Conservation (phyloP, 305 asterid genomes). For the Fraxinus ornus region DNA sequence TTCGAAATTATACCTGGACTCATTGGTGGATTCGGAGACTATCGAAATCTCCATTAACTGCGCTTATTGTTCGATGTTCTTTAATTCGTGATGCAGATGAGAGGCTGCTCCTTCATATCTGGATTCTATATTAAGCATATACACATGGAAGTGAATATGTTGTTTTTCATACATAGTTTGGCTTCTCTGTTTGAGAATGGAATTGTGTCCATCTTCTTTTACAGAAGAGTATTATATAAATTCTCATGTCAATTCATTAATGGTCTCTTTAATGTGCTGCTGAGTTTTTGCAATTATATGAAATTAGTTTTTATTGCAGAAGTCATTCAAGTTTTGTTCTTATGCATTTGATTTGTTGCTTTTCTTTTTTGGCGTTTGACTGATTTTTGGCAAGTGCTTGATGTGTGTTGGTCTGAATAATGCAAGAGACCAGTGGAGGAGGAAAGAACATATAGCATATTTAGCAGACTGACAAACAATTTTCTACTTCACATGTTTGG, state of each 20-base stretch:
- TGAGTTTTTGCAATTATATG: neutral
- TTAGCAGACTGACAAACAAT: neutral
- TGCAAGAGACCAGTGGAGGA: neutral
- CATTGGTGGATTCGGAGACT: slow-evolving; percentile 15
- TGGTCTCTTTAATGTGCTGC: slow-evolving; percentile 18
- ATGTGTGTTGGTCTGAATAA: neutral
- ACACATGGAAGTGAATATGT: slow-evolving; percentile 21
- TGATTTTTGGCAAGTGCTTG: neutral
- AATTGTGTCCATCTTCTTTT: slow-evolving; percentile 32
- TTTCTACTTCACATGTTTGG: neutral
- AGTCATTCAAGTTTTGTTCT: slow-evolving; percentile 21
- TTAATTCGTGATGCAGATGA: slow-evolving; percentile 51
- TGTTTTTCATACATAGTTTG: slow-evolving; percentile 38
- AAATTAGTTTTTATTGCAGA: neutral
- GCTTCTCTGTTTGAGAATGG: slow-evolving; percentile 55
- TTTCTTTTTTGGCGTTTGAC: neutral
- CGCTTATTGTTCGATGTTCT: slow-evolving; percentile 33
- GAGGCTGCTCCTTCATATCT: slow-evolving; percentile 10
- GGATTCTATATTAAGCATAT: neutral
- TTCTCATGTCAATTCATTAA: slow-evolving; percentile 16
- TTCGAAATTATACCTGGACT: neutral
- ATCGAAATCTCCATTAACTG: slow-evolving; percentile 7
- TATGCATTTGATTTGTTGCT: slow-evolving; percentile 3
- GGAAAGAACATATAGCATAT: neutral
- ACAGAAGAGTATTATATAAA: slow-evolving; percentile 42